These are phyloP conservation scores for Teunomyces aglyptinius DNA, from an alignment of 805 yeast genomes.

Conservation along the genomic window DNA sequence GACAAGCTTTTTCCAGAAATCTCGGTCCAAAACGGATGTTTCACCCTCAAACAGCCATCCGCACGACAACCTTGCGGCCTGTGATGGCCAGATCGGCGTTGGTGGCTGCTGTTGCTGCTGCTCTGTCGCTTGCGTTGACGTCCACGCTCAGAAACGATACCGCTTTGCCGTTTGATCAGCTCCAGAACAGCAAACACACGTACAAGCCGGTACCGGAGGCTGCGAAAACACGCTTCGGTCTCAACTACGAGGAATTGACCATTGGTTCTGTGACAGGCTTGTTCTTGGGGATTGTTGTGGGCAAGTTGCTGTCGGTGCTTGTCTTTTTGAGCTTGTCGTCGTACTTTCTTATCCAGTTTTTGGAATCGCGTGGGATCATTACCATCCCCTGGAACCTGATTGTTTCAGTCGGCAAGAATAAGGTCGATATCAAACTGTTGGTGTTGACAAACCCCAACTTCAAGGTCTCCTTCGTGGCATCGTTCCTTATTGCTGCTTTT, in stretches of 20 bases:
- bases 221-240: slow-evolving; percentile 28
- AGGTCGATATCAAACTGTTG: slow-evolving; percentile 48
- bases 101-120: slow-evolving; percentile 10
- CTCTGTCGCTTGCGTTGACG: not conserved
- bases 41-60: not conserved
- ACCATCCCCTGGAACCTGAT: slow-evolving; percentile 43
- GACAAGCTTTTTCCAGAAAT: not conserved
- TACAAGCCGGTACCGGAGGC: not conserved
- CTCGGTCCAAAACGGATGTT: not conserved
- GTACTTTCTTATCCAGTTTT: slow-evolving; percentile 47
- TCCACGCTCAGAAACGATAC: slow-evolving; percentile 10
- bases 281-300: slow-evolving; percentile 56
- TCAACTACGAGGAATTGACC: slow-evolving; percentile 61
- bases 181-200: not conserved
- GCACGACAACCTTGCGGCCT: not conserved
- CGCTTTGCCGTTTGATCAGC: slow-evolving; percentile 1
- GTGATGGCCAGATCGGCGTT: slow-evolving; percentile 5
- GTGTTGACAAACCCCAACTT: slow-evolving; percentile 61
- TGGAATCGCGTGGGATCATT: slow-evolving; percentile 54
- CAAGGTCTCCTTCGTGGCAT: slow-evolving; percentile 52
- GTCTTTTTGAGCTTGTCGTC: slow-evolving; percentile 48
- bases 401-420: slow-evolving; percentile 29
- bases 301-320: slow-evolving; percentile 55
- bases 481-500: slow-evolving; percentile 61
- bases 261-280: slow-evolving; percentile 64